These are phyloP conservation scores for Penicillium turbatum DNA, from an alignment of 495 filamentous ascomycete genomes.

Conservation along the genomic window DNA sequence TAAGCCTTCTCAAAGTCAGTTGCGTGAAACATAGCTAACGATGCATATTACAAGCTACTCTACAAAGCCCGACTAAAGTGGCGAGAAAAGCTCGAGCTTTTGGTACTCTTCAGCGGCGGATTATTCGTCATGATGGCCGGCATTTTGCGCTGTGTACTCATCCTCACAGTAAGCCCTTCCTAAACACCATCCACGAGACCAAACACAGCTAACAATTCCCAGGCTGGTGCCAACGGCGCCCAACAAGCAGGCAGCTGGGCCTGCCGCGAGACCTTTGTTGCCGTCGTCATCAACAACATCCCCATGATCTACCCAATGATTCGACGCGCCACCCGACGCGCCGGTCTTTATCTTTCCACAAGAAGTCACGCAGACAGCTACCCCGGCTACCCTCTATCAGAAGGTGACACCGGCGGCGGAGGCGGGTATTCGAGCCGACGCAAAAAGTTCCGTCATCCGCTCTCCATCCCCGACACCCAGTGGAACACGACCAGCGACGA, in stretches of 20 bases:
- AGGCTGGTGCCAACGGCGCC: conserved; percentile 47
- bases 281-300: conserved; percentile 54
- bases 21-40: neutral
- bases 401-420: conserved; percentile 15
- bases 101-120: conserved; percentile 56
- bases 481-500: conserved; percentile 40
- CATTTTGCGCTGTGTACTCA: conserved; percentile 54
- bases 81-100: conserved; percentile 49
- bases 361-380: conserved; percentile 14
- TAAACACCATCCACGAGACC: neutral
- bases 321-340: conserved; percentile 34
- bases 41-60: conserved; percentile 42
- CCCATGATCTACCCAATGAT: conserved; percentile 58
- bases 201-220: neutral
- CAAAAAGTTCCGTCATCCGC: conserved; percentile 38
- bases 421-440: conserved; percentile 15
- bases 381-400: conserved; percentile 30
- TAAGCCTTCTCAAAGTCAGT: conserved; percentile 16
- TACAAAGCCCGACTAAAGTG: conserved; percentile 49
- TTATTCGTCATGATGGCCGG: conserved; percentile 56
- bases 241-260: conserved; percentile 58
- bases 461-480: conserved; percentile 38
- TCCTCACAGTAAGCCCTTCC: conserved; percentile 48
- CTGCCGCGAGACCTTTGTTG: conserved; percentile 60
- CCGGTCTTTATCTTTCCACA: conserved; percentile 28